These are phyloP conservation scores for Nicotiana noctiflora DNA, from an alignment of 257 asterid genomes.

Conservation along the genomic window DNA sequence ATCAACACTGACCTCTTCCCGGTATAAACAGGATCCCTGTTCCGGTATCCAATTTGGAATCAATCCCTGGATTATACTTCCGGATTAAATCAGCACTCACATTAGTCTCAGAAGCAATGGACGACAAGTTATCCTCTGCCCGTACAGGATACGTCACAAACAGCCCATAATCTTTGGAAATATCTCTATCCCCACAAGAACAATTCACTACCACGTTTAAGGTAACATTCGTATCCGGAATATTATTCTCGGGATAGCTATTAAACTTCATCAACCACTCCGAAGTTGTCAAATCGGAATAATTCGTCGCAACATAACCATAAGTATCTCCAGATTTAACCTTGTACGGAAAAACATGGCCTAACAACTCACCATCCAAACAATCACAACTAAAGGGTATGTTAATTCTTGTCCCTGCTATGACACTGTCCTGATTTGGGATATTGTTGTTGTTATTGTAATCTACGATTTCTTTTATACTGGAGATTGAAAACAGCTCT, in stretches of 20 bases:
- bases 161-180: constrained; percentile 54
- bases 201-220: constrained; percentile 69
- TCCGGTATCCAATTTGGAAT: constrained; percentile 33
- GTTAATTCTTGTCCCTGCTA: constrained; percentile 31
- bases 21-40: constrained; percentile 58
- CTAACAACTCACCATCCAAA: constrained; percentile 37
- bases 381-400: constrained; percentile 76
- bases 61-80: constrained; percentile 49
- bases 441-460: constrained; percentile 34
- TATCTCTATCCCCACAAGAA: constrained; percentile 59
- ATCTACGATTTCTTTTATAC: constrained; percentile 12
- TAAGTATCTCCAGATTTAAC: constrained; percentile 37
- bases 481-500: constrained; percentile 6
- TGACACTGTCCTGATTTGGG: constrained; percentile 40
- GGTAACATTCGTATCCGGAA: constrained; percentile 42
- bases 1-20: constrained; percentile 48
- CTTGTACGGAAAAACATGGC: constrained; percentile 39
- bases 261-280: constrained; percentile 37
- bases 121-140: constrained; percentile 39
- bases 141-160: constrained; percentile 70
- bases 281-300: constrained; percentile 53
- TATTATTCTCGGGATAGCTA: constrained; percentile 25
- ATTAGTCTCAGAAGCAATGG: constrained; percentile 44
- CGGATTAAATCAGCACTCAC: constrained; percentile 38
- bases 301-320: constrained; percentile 20